Evolutionary conservation across 306 rosid species (phyloP).

Genomic region (Cajanus cajan): DNA sequence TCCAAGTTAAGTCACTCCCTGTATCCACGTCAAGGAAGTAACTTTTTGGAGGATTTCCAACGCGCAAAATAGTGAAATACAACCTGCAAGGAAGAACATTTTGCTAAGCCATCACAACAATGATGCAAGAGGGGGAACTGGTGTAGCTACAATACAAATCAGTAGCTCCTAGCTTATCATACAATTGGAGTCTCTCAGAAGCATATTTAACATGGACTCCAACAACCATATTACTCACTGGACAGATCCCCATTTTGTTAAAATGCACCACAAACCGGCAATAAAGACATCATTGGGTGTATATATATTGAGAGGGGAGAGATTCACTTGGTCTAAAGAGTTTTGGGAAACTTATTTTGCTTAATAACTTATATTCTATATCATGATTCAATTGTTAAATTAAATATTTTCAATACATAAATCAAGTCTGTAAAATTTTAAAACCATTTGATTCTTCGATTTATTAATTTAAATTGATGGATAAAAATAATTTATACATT

Average conservation of each 20-base stretch:
- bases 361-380: no score
- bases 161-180: conserved; percentile 17
- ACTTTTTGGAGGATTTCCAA: conserved; percentile 74
- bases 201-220: background rate
- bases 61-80: conserved; percentile 61
- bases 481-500: no score
- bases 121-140: background rate
- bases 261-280: background rate
- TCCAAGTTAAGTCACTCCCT: conserved; percentile 88
- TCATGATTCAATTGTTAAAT: no score
- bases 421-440: no score
- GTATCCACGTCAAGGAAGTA: conserved; percentile 81
- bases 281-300: background rate
- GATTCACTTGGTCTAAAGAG: no score
- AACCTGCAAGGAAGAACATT: conserved; percentile 43
- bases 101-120: conserved; percentile 15
- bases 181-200: background rate
- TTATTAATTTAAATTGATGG: no score
- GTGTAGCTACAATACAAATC: background rate
- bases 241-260: background rate
- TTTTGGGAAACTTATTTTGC: no score
- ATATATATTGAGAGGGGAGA: no score
- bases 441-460: no score
- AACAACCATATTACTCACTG: background rate
- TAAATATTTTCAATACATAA: no score